These are phyloP conservation scores for Exsudoporus floridanus DNA, from an alignment of 1,284 basidiomycete genomes.

Conservation along the genomic window DNA sequence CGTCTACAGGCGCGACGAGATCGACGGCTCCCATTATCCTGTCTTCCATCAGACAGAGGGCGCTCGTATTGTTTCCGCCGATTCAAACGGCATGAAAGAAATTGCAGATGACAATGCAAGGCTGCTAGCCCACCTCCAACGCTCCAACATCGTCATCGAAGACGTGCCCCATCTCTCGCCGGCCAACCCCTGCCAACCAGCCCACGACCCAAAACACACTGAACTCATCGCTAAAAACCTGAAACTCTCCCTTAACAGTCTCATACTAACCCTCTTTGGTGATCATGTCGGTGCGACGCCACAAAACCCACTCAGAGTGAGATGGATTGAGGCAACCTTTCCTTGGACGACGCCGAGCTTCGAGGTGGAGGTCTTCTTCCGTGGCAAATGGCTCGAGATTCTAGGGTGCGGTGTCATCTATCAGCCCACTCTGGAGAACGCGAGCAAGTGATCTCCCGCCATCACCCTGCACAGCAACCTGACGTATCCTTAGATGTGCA, in stretches of 20 bases:
- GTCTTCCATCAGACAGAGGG: slow-evolving; percentile 99
- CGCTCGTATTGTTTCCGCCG: slow-evolving; percentile 73
- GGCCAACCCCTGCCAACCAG: slow-evolving; percentile 79
- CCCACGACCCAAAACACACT: slow-evolving; percentile 72
- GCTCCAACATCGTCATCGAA: slow-evolving; percentile 79
- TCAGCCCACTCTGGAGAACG: slow-evolving; percentile 84
- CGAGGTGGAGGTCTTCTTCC: slow-evolving; percentile 97
- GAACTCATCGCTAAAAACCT: slow-evolving; percentile 80
- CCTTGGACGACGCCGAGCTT: slow-evolving; percentile 98
- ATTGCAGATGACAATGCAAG: slow-evolving; percentile 64
- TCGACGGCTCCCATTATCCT: slow-evolving; percentile 95
- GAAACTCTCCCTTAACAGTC: slow-evolving; percentile 88
- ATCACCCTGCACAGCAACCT: neutral
- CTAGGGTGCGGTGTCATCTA: slow-evolving; percentile 92
- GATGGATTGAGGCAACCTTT: slow-evolving; percentile 98
- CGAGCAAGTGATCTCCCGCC: slow-evolving; percentile 56
- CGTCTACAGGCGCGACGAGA: slow-evolving; percentile 98
- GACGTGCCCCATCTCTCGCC: slow-evolving; percentile 77
- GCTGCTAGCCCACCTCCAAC: slow-evolving; percentile 60
- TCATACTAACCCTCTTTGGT: slow-evolving; percentile 86
- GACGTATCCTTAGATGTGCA: slow-evolving; percentile 56
- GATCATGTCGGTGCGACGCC: slow-evolving; percentile 47
- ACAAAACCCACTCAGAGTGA: slow-evolving; percentile 73
- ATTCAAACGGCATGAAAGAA: slow-evolving; percentile 53
- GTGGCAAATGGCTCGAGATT: slow-evolving; percentile 97